phyloP scores from a whole-genome alignment of 2,329 filamentous ascomycete species.

The Aspergillus fumigatiaffinis region DNA sequence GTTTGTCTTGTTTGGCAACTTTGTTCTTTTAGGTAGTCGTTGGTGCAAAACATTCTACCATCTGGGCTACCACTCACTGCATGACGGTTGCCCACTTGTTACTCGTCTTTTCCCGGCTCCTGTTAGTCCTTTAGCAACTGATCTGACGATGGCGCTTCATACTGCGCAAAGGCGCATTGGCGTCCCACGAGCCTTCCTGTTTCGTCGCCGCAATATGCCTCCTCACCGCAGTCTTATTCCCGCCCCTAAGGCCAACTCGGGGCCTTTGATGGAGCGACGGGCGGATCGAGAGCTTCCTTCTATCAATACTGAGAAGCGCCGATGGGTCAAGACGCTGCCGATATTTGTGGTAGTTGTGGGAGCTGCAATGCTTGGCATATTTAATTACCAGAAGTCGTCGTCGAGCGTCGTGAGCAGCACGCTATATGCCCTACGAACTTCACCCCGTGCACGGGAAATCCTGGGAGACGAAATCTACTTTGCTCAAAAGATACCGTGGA shows the following conservation, averaged over 20 bases:
- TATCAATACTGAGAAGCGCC: conserved; percentile 42
- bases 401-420: conserved; percentile 81
- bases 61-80: not conserved
- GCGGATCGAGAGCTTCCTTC: conserved; percentile 51
- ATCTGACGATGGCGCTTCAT: conserved; percentile 15
- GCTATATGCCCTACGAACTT: conserved; percentile 86
- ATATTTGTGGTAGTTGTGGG: conserved; percentile 72
- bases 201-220: conserved; percentile 8
- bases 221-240: conserved; percentile 46
- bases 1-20: conserved; percentile 27
- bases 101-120: conserved; percentile 3
- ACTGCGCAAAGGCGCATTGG: conserved; percentile 16
- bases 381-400: conserved; percentile 98
- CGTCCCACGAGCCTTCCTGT: conserved; percentile 11
- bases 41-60: not conserved
- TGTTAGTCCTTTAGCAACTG: not conserved
- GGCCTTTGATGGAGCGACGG: conserved; percentile 50
- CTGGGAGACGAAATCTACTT: conserved; percentile 89
- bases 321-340: conserved; percentile 71
- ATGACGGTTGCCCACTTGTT: not conserved
- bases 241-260: conserved; percentile 48
- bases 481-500: conserved; percentile 74
- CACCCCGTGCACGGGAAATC: conserved; percentile 65
- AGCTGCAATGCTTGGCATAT: conserved; percentile 75
- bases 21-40: conserved; percentile 15